Evolutionary conservation across 176 grass and related monocot species (phyloP), one percentile per base, ranked within the genome.

Genomic region (Miscanthus lutarioriparius): DNA sequence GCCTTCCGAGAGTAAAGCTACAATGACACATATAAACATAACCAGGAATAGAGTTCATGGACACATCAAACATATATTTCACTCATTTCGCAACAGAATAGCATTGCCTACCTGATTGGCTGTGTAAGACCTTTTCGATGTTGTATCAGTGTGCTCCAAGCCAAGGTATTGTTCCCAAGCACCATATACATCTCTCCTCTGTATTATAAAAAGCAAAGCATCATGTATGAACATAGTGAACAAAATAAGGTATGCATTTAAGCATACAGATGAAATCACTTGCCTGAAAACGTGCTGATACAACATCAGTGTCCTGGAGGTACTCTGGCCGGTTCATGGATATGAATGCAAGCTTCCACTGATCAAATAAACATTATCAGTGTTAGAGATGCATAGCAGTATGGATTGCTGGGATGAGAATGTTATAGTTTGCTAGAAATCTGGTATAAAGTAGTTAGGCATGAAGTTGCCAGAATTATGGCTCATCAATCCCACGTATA

Each of bases 111-210:
- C 92, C 92, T 94, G 89, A 90, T 94, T 92, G 19, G 85, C 78
- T 45, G 92, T 80, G 79, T 94, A 83, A 47, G 89, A 91, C 62
- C 89, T 85, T 85, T 90, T 94, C 4, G 89, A 90, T 72, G 87
- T 64, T 68, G 89, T 89, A 67, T 91, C 92, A 56, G 90, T 82
- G 45, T 95, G 93, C 72, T 95, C 93, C 70, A 95, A 84, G 30
- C 93, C 93, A 84, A 95, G 88, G 62, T 92, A 95, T 58, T 95
- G 93, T 74, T 92, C 93, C 93, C 93, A 95, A 70, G 88, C 93
- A 65, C 90, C 93, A 2, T 95, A 95, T 56, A 90, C 87, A 17
- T 95, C 88, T 79, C 86, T 92, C 51, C 83, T 74, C 87, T 95
- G 67, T 75, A 82, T 32, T 30, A 76, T 86, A 36, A 65, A 48